Percentiles rank a stretch among this genome's conserved stretches.
Evolutionary conservation across 208 protist genomes (phyloP).

Genomic region (Leishmania amazonensis): DNA sequence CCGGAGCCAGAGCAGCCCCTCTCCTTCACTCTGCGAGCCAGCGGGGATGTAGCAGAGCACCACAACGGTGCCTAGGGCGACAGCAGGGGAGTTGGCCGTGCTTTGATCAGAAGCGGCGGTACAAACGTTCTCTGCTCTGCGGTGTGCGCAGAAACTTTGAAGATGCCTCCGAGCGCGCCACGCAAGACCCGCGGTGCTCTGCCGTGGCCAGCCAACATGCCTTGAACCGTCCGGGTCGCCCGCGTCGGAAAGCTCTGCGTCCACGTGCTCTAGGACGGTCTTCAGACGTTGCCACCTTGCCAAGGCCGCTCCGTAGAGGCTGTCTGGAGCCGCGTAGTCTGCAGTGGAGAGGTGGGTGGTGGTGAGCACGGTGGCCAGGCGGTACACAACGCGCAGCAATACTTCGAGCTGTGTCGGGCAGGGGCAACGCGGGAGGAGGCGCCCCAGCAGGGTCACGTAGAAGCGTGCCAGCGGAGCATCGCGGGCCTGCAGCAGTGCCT

Average conservation of each 20-base stretch:
- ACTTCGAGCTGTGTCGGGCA: slow-evolving; percentile 31
- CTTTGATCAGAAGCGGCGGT: not conserved
- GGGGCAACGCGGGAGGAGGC: slow-evolving; percentile 40
- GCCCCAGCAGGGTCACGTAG: slow-evolving; percentile 44
- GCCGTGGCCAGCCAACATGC: not conserved
- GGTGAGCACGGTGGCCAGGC: slow-evolving; percentile 33
- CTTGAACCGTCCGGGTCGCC: not conserved
- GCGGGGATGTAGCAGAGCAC: slow-evolving; percentile 6
- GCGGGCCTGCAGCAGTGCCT: slow-evolving; percentile 35
- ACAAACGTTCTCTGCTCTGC: not conserved
- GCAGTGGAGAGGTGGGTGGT: slow-evolving; percentile 4
- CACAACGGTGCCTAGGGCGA: slow-evolving; percentile 6
- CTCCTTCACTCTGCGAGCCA: not conserved
- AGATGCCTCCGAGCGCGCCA: slow-evolving; percentile 2
- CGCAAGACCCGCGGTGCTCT: slow-evolving; percentile 1
- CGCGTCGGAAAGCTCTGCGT: not conserved
- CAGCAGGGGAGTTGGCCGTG: not conserved
- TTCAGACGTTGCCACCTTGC: slow-evolving; percentile 10
- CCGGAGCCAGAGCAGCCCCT: slow-evolving; percentile 14
- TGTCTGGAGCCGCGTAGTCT: slow-evolving; percentile 9
- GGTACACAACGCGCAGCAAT: slow-evolving; percentile 39
- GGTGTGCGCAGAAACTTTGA: not conserved
- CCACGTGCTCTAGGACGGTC: not conserved
- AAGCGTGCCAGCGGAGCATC: slow-evolving; percentile 59
- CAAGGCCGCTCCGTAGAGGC: slow-evolving; percentile 6